Conservation (phyloP, 352 stramenopile genomes). For the Peronospora destructor region DNA sequence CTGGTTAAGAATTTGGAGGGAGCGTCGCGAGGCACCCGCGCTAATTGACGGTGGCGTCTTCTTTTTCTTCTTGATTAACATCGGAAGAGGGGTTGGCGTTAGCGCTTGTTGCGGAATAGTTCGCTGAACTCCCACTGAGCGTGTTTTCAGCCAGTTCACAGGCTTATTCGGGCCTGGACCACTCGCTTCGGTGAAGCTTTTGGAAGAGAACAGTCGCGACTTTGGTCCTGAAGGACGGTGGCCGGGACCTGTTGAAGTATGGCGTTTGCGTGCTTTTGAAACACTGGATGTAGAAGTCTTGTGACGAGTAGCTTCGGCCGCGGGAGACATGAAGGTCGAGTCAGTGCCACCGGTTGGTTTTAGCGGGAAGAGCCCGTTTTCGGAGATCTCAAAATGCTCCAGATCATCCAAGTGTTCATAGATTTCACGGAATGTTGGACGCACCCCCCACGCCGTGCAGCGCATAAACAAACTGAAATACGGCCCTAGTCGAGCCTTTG, state of each 20-base stretch:
- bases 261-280: conserved; percentile 47
- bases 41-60: conserved; percentile 47
- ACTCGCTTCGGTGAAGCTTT: conserved; percentile 35
- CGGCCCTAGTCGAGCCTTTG: conserved; percentile 48
- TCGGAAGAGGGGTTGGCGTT: conserved; percentile 33
- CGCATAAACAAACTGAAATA: conserved; percentile 70
- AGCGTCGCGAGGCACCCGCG: conserved; percentile 50
- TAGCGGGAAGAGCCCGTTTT: conserved; percentile 72
- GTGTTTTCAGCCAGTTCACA: conserved; percentile 77
- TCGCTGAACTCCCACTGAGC: conserved; percentile 36
- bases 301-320: conserved; percentile 31
- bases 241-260: conserved; percentile 37
- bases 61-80: conserved; percentile 41
- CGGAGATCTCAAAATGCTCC: conserved; percentile 67
- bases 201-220: conserved; percentile 38
- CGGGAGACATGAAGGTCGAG: conserved; percentile 51
- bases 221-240: conserved; percentile 26
- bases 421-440: conserved; percentile 73
- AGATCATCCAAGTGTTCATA: conserved; percentile 72
- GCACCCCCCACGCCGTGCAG: conserved; percentile 71
- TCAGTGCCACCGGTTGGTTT: conserved; percentile 41
- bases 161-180: conserved; percentile 34
- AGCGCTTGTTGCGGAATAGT: conserved; percentile 22
- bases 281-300: conserved; percentile 39
- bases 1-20: conserved; percentile 79